A percentile compares a stretch with the other conserved stretches of the same genome.
phyloP scores from a whole-genome alignment of 2,329 filamentous ascomycete genomes.

The Ophiostoma australiae region DNA sequence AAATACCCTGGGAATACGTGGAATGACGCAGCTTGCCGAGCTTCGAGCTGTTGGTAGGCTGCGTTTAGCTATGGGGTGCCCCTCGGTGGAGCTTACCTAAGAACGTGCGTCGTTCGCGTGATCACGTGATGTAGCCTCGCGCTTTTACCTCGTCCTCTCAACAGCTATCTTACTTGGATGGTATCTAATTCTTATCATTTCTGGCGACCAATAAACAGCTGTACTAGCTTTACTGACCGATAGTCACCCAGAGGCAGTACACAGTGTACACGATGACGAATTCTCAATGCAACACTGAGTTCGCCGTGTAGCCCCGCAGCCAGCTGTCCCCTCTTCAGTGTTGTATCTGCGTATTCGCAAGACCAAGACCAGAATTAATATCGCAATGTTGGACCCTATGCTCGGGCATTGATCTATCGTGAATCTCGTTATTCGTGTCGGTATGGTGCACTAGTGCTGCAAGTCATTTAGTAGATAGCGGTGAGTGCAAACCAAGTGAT shows the following conservation, averaged over 20 bases:
- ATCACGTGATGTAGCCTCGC: background rate
- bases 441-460: background rate
- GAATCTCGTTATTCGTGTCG: background rate
- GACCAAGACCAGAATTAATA: constrained; percentile 3
- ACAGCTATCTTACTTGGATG: too few relatives aligned
- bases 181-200: too few relatives aligned
- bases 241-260: background rate
- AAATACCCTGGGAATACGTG: background rate
- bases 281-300: background rate
- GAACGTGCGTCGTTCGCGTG: background rate
- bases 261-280: background rate
- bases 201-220: too few relatives aligned
- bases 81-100: constrained; percentile 11
- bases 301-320: background rate
- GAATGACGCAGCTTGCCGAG: constrained; percentile 6
- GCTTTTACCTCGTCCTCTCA: background rate
- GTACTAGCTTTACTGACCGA: background rate
- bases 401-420: background rate
- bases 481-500: background rate
- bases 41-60: background rate
- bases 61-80: background rate
- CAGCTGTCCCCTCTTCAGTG: background rate
- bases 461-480: constrained; percentile 1
- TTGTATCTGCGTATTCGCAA: constrained; percentile 3
- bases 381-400: background rate